Conservation (phyloP, 164 flowering plant genomes). For the Brasenia schreberi region DNA sequence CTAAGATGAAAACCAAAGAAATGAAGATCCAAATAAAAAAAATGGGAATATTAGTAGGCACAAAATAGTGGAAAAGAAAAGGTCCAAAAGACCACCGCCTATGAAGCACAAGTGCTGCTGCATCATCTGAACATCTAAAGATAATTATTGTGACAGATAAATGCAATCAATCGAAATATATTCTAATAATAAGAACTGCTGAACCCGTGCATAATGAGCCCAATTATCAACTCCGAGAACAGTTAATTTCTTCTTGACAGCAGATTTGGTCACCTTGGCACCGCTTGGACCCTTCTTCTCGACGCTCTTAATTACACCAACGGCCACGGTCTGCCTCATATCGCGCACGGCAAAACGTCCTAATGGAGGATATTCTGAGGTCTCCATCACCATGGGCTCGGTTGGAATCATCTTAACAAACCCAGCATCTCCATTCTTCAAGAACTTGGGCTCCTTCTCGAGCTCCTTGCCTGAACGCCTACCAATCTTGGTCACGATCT, state of each 20-base stretch:
- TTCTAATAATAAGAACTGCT: too few relatives aligned
- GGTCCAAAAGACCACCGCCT: too few relatives aligned
- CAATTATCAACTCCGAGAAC: too few relatives aligned
- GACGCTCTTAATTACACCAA: constrained; percentile 57
- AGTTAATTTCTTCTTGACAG: constrained; percentile 38
- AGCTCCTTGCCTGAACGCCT: constrained; percentile 49
- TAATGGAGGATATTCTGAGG: constrained; percentile 55
- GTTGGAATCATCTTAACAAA: constrained; percentile 52
- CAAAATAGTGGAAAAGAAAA: too few relatives aligned
- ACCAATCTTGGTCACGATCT: constrained; percentile 40
- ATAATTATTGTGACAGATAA: too few relatives aligned
- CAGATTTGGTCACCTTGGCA: constrained; percentile 66
- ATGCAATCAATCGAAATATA: too few relatives aligned
- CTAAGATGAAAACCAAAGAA: too few relatives aligned
- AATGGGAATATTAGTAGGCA: too few relatives aligned
- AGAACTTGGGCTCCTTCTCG: constrained; percentile 54
- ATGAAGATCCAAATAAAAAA: too few relatives aligned
- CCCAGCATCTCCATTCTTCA: constrained; percentile 59
- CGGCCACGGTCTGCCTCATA: constrained; percentile 62
- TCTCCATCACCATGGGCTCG: constrained; percentile 70
- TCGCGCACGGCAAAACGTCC: constrained; percentile 72
- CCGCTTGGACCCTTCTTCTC: constrained; percentile 59
- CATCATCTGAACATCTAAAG: too few relatives aligned
- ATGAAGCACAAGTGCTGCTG: too few relatives aligned
- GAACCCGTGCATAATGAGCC: too few relatives aligned